A percentile compares a stretch with the other conserved stretches of the same genome.
phyloP scores from a whole-genome alignment of 345 rosid species.

The Boechera retrofracta region DNA sequence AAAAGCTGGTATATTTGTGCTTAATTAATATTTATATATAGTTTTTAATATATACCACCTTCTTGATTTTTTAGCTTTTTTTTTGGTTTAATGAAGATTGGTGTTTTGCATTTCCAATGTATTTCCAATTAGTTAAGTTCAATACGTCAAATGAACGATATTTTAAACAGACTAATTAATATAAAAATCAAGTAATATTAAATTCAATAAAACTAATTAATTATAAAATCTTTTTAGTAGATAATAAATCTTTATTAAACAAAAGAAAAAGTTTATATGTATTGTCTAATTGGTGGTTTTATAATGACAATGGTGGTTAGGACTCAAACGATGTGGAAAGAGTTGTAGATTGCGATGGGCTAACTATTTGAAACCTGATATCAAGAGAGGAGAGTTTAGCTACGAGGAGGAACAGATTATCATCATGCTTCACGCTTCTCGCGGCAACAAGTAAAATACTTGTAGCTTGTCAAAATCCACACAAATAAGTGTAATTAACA shows the following conservation, averaged over 20 bases:
- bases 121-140: no score
- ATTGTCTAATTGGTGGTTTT: not conserved
- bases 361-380: constrained; percentile 52
- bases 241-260: not conserved
- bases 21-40: not conserved
- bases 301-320: constrained; percentile 33
- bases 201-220: no score
- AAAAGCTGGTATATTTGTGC: constrained; percentile 38
- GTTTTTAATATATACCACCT: not conserved
- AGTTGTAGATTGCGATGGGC: constrained; percentile 57
- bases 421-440: constrained; percentile 53
- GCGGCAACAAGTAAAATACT: constrained; percentile 50
- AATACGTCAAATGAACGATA: no score
- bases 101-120: no score
- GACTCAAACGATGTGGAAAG: constrained; percentile 55
- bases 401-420: constrained; percentile 50
- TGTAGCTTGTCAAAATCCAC: constrained; percentile 1
- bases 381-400: constrained; percentile 55
- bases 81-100: no score
- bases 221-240: no score
- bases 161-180: no score
- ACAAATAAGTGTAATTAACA: not conserved
- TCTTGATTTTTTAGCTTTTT: no score
- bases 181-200: no score
- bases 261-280: not conserved